A percentile compares a stretch with the other conserved stretches of the same genome.
phyloP scores from a whole-genome alignment of 352 stramenopile species.

The Pythium volutum region DNA sequence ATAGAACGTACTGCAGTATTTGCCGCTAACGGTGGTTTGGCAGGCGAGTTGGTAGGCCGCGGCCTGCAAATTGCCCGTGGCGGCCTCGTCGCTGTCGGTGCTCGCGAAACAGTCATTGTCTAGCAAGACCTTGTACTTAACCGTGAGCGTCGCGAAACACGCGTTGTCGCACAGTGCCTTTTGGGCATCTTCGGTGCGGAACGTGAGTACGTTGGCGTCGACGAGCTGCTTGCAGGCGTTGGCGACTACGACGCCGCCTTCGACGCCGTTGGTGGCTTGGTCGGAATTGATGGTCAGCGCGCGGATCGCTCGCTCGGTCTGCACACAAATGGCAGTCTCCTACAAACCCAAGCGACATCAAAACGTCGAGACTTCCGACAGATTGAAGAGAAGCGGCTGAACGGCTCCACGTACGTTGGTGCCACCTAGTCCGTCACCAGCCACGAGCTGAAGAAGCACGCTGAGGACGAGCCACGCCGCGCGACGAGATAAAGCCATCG shows the following conservation, averaged over 20 bases:
- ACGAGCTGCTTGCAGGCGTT: slow-evolving; percentile 68
- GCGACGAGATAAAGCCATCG: neutral
- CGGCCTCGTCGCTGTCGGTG: slow-evolving; percentile 48
- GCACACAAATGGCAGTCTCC: slow-evolving; percentile 40
- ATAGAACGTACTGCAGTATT: slow-evolving; percentile 75
- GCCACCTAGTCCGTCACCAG: slow-evolving; percentile 26
- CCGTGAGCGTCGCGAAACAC: slow-evolving; percentile 49
- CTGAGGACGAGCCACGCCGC: neutral
- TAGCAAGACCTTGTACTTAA: slow-evolving; percentile 65
- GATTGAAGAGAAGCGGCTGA: neutral
- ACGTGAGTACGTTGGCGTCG: slow-evolving; percentile 49
- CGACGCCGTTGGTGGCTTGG: slow-evolving; percentile 57
- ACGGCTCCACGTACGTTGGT: slow-evolving; percentile 24
- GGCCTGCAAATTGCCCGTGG: slow-evolving; percentile 51
- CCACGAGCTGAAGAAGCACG: neutral
- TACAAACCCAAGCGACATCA: no score
- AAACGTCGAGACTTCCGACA: no score
- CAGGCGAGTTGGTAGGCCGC: slow-evolving; percentile 71
- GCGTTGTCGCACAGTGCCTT: slow-evolving; percentile 55
- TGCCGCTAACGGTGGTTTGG: slow-evolving; percentile 42
- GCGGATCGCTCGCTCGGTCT: slow-evolving; percentile 46
- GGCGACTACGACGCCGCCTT: slow-evolving; percentile 41
- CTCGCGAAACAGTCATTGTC: slow-evolving; percentile 65
- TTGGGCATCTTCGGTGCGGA: slow-evolving; percentile 54
- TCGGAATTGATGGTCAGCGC: slow-evolving; percentile 52